Evolutionary conservation across 768 basidiomycete genomes (phyloP), one percentile per base, ranked within the genome.

Genomic region (Phylloporus arenicola): DNA sequence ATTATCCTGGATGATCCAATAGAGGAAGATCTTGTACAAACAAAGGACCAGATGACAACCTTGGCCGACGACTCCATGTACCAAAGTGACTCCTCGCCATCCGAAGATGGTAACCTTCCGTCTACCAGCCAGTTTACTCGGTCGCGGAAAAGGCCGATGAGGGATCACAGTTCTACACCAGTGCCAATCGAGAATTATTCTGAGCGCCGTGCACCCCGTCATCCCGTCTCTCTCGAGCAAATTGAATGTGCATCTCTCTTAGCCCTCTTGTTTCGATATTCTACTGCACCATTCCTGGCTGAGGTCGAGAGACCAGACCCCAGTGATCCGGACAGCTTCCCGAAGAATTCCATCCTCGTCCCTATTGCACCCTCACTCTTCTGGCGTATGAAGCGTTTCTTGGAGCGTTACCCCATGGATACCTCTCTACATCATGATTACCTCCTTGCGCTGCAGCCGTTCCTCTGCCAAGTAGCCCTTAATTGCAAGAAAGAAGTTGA

Each of bases 351-450:
- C 29, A 44, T 65, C 19, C 19, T 45, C 3, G 48, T 57, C 3
- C 50, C 64, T 16, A 50, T 64, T 27, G 44, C 70, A 6, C 58
- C 82, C 3, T 64, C 72, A 1, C 73, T 96, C 43, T 75, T 97
- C 17, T 59, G 65, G 50, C 78, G 81, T 34, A 74, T 87, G 47
- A 64, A 70, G 14, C 74, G 74, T 12, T 90, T 94, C 62, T 75
- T 97, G 35, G 70, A 73, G 14, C 63, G 71, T 33, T 89, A 88
- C 62, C 77, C 83, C 1, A 57, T 72, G 9, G 92, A 96, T 58
- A 87, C 88, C 1, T 86, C 87, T 3, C 76, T 92, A 13, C 83
- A 93, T 57, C 78, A 83, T 14, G 80, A 92, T 57, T 87, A 86
- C 42, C 73, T 98, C 19, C 68, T 72, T 6, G 78, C 83, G 4